Conservation (phyloP, 768 basidiomycete genomes). For the Floccularia luteovirens region DNA sequence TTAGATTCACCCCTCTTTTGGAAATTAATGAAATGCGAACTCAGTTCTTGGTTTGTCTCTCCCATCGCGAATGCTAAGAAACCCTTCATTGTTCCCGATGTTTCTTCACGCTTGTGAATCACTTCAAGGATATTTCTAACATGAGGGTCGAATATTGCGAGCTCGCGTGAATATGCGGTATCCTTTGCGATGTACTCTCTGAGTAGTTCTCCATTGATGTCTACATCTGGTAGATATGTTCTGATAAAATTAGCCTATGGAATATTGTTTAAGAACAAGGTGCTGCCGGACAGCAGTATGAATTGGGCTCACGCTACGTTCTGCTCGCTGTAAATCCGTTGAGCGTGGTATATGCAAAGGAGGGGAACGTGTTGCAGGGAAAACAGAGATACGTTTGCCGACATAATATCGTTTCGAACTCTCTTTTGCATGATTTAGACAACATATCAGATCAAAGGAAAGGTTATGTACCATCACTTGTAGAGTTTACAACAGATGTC, state of each 20-base stretch:
- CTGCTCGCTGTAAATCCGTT: constrained; percentile 41
- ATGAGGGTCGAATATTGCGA: constrained; percentile 47
- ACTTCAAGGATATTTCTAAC: constrained; percentile 45
- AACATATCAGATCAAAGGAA: background rate
- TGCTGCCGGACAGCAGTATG: background rate
- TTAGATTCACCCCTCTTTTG: constrained; percentile 1
- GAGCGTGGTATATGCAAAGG: constrained; percentile 18
- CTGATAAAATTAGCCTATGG: constrained; percentile 64
- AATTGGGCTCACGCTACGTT: constrained; percentile 50
- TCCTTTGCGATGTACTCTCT: constrained; percentile 46
- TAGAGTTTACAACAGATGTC: constrained; percentile 29
- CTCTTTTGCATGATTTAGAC: constrained; percentile 1
- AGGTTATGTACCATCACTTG: constrained; percentile 2
- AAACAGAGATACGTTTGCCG: constrained; percentile 33
- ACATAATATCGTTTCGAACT: constrained; percentile 9
- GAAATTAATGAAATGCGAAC: constrained; percentile 29
- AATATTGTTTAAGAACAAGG: constrained; percentile 1
- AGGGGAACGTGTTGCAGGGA: constrained; percentile 48
- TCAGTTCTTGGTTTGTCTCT: constrained; percentile 47
- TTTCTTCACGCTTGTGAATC: constrained; percentile 19
- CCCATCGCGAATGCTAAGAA: constrained; percentile 60
- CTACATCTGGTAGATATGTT: constrained; percentile 64
- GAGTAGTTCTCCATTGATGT: constrained; percentile 64
- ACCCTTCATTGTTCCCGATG: constrained; percentile 12
- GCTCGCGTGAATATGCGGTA: constrained; percentile 20